These are phyloP conservation scores for Lathyrus sativus DNA, from an alignment of 306 rosid species.

Conservation along the genomic window DNA sequence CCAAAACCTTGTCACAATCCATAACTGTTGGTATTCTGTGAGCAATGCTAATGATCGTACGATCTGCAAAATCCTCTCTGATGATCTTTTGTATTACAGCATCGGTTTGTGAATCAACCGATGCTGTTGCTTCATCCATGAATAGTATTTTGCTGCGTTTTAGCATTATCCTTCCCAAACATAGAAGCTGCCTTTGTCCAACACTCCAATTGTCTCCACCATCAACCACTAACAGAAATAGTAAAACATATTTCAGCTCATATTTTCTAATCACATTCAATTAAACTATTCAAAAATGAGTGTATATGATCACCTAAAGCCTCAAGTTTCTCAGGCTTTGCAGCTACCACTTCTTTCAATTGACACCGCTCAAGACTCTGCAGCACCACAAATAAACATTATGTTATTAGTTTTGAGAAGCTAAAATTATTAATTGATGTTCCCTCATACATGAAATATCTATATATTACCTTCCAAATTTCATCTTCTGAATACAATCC, in stretches of 20 bases:
- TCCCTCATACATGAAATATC: background rate
- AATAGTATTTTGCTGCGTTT: constrained; percentile 68
- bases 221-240: constrained; percentile 57
- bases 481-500: constrained; percentile 75
- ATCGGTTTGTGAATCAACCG: constrained; percentile 92
- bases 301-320: constrained; percentile 56
- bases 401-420: constrained; percentile 16
- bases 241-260: background rate
- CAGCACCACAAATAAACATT: constrained; percentile 27
- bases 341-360: constrained; percentile 75
- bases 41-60: constrained; percentile 87
- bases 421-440: background rate
- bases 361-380: constrained; percentile 89
- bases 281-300: constrained; percentile 10
- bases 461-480: constrained; percentile 73
- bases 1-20: constrained; percentile 84
- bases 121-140: constrained; percentile 94
- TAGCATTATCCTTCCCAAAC: constrained; percentile 84
- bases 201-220: constrained; percentile 96
- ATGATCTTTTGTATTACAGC: constrained; percentile 74
- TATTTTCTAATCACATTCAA: constrained; percentile 13
- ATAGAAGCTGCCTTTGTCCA: constrained; percentile 86
- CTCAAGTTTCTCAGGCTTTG: constrained; percentile 75
- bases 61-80: constrained; percentile 69
- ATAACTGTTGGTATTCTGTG: constrained; percentile 92